phyloP scores from a whole-genome alignment of 2,329 filamentous ascomycete species.

The Pyrenochaeta sp. region DNA sequence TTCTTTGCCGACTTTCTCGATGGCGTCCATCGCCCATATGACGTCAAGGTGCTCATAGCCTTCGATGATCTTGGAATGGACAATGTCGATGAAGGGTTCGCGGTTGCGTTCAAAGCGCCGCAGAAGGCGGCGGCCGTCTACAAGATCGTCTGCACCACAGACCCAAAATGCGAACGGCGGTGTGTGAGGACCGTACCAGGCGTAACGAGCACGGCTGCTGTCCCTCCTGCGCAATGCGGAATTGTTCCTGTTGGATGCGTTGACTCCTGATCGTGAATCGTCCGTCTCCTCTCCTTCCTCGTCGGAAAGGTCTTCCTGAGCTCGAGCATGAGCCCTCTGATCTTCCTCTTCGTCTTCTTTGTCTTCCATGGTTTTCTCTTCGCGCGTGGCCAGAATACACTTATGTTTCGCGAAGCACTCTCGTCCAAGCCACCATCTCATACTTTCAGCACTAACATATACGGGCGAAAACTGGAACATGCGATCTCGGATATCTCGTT shows the following conservation, averaged over 20 bases:
- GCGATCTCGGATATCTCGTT: slow-evolving; percentile 76
- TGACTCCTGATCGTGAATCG: slow-evolving; percentile 2
- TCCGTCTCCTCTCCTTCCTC: slow-evolving; percentile 16
- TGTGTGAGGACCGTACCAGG: slow-evolving; percentile 82
- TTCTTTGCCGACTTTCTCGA: slow-evolving; percentile 83
- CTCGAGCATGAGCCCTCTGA: slow-evolving; percentile 15
- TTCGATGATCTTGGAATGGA: slow-evolving; percentile 82
- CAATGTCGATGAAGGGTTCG: slow-evolving; percentile 81
- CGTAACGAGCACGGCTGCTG: slow-evolving; percentile 54
- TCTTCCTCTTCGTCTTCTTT: slow-evolving; percentile 52
- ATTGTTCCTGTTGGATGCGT: slow-evolving; percentile 7
- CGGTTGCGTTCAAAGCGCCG: slow-evolving; percentile 75
- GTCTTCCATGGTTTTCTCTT: slow-evolving; percentile 71
- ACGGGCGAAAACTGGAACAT: slow-evolving; percentile 94
- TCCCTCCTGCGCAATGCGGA: slow-evolving; percentile 38
- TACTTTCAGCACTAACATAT: slow-evolving; percentile 86
- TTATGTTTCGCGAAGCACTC: slow-evolving; percentile 86
- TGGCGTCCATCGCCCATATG: slow-evolving; percentile 90
- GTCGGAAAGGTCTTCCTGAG: slow-evolving; percentile 20
- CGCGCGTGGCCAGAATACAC: slow-evolving; percentile 83
- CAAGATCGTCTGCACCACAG: slow-evolving; percentile 80
- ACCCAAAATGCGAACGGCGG: slow-evolving; percentile 92
- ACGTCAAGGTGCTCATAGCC: slow-evolving; percentile 92
- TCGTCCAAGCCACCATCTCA: slow-evolving; percentile 93
- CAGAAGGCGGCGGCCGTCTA: slow-evolving; percentile 79